phyloP scores from a whole-genome alignment of 192 early-diverging fungal genomes.

The Neocallimastix lanati region DNA sequence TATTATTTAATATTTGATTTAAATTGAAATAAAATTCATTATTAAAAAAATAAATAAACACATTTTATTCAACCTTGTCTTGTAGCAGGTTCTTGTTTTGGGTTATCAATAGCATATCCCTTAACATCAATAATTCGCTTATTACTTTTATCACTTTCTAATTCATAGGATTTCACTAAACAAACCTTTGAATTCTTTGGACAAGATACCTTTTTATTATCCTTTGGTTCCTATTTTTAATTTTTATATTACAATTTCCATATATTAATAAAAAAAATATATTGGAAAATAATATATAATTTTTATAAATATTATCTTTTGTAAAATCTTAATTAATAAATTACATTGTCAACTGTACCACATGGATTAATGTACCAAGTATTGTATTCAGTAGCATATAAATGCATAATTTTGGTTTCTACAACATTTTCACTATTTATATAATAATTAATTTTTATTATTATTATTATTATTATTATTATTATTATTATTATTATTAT shows the following conservation, averaged over 20 bases:
- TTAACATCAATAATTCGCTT: neutral
- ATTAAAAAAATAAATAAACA: no score
- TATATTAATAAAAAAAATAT: no score
- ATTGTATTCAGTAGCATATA: neutral
- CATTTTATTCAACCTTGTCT: no score
- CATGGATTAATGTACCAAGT: neutral
- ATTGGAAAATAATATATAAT: no score
- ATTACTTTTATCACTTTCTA: neutral
- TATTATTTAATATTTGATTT: no score
- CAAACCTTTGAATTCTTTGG: neutral
- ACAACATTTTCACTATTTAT: neutral
- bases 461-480: no score
- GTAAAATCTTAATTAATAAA: no score
- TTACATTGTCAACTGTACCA: neutral
- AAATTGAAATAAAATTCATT: no score
- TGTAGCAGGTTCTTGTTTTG: neutral
- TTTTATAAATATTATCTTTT: no score
- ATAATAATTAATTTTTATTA: no score
- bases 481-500: no score
- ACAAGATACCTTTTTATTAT: neutral
- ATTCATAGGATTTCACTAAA: neutral
- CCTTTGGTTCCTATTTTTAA: neutral
- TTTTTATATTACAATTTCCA: no score
- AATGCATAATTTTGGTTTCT: neutral
- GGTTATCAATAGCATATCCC: neutral